These are phyloP conservation scores for Tulasnella sp. DNA, from an alignment of 768 basidiomycete genomes.

Conservation along the genomic window DNA sequence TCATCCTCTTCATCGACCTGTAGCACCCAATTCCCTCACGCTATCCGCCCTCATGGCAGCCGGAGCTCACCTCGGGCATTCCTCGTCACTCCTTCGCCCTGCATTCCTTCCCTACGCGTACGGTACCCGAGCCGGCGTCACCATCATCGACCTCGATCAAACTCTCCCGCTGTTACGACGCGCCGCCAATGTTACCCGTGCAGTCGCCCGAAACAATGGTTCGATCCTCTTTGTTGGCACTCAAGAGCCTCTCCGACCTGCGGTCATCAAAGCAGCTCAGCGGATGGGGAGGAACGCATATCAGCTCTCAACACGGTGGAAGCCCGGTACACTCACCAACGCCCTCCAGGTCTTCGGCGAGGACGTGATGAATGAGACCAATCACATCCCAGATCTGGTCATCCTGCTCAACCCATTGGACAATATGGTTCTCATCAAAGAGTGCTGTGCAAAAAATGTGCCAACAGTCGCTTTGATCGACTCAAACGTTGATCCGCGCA, in stretches of 20 bases:
- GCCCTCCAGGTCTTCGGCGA: conserved; percentile 59
- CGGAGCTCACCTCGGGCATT: conserved; percentile 90
- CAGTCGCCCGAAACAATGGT: conserved; percentile 69
- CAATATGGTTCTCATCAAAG: conserved; percentile 77
- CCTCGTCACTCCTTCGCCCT: conserved; percentile 70
- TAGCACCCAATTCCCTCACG: conserved; percentile 50
- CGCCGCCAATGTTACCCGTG: conserved; percentile 77
- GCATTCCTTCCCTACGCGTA: conserved; percentile 89
- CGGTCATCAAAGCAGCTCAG: conserved; percentile 67
- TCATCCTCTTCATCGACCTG: conserved; percentile 53
- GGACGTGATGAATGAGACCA: conserved; percentile 39
- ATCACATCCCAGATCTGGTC: conserved; percentile 73
- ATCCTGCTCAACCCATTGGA: conserved; percentile 83
- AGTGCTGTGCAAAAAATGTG: conserved; percentile 79
- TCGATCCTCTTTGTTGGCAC: conserved; percentile 86
- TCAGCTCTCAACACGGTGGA: conserved; percentile 80
- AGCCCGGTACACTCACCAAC: conserved; percentile 93
- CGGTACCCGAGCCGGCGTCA: conserved; percentile 78
- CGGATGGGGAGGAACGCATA: conserved; percentile 72
- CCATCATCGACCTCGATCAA: conserved; percentile 89
- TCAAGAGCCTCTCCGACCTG: conserved; percentile 59
- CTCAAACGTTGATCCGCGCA: conserved; percentile 88
- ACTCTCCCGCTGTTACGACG: conserved; percentile 86
- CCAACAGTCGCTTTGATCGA: conserved; percentile 94
- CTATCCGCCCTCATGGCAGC: conserved; percentile 84